Evolutionary conservation across 129 eudicot genomes (phyloP).

Genomic region (Artemisia annua): DNA sequence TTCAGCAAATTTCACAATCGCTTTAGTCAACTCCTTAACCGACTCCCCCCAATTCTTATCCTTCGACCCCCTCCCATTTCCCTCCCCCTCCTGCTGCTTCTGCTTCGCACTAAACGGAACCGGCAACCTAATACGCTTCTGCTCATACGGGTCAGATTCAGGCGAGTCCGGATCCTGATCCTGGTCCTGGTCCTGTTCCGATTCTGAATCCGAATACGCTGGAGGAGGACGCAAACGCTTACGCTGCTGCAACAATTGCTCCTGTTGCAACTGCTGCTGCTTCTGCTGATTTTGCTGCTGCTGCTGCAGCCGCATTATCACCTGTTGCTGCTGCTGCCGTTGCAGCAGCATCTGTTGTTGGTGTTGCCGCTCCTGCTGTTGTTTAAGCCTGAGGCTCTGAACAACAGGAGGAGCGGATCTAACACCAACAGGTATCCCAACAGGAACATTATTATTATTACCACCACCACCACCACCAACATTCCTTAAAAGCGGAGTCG

Average conservation of each 20-base stretch:
- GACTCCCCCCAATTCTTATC: constrained; percentile 66
- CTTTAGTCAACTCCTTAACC: constrained; percentile 62
- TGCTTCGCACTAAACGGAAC: constrained; percentile 15
- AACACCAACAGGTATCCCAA: constrained; percentile 77
- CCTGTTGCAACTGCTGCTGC: constrained; percentile 26
- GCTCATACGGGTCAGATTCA: constrained; percentile 46
- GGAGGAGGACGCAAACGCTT: constrained; percentile 39
- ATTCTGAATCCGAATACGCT: constrained; percentile 54
- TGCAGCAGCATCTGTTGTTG: constrained; percentile 10
- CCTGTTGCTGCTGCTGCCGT: constrained; percentile 21
- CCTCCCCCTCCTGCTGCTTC: constrained; percentile 18
- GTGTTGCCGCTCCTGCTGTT: constrained; percentile 30
- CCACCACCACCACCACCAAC: constrained; percentile 1
- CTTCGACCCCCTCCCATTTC: constrained; percentile 19
- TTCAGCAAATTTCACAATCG: constrained; percentile 72
- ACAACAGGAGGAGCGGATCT: constrained; percentile 45
- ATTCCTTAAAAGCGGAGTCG: constrained; percentile 23
- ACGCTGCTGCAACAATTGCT: constrained; percentile 29
- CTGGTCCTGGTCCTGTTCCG: constrained; percentile 62
- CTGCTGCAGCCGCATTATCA: constrained; percentile 5
- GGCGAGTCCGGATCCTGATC: constrained; percentile 66
- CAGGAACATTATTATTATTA: constrained; percentile 35
- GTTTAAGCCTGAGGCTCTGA: constrained; percentile 38
- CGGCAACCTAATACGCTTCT: constrained; percentile 48
- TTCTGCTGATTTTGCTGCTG: constrained; percentile 9